Base-by-base conservation (phyloP, 768 basidiomycete genomes). In the Leccinum longicurvipes region DNA sequence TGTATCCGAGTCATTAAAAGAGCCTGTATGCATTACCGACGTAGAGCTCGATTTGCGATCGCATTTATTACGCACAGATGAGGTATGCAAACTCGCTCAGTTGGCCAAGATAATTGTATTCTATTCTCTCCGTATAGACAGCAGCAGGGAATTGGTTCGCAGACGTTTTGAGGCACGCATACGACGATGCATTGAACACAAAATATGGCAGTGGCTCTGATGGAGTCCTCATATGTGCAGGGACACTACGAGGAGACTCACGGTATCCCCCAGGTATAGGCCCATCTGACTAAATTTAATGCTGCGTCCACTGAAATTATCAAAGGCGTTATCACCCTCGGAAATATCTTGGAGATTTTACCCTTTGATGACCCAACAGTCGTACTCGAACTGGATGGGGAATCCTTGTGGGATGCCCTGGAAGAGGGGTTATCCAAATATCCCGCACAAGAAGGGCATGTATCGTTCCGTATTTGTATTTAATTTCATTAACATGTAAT, bases 381-480 rank as follows among this genome's bases (percentile, higher is more conserved):
- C 6, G 91, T 93, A 3, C 62, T 93, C 11, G 87, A 93, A 67
- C 68, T 96, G 15, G 84, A 91, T 60, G 93, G 93, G 2, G 77
- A 80, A 60, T 76, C 84, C 0, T 78, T 96, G 44, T 94, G 91
- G 90, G 84, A 83, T 41, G 84, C 87, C 0, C 60, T 96, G 32
- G 93, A 97, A 65, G 76, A 77, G 11, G 82, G 83, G 6, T 73
- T 97, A 6, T 76, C 74, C 55, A 89, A 81, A 51, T 95, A 88
- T 82, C 93, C 93, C 7, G 86, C 91, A 17, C 92, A 93, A 71
- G 93, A 95, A 79, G 93, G 93, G 92, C 84, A 57, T 70, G 76
- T 56, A 2, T 47, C n/a, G 9, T 55, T 23, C 24, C 21, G 0
- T 34, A 12, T 29, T 15, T n/a, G 28, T 8, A 32, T 44, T 8